Evolutionary conservation across 192 early-diverging fungal genomes (phyloP).

Genomic region (Coemansia sp.): DNA sequence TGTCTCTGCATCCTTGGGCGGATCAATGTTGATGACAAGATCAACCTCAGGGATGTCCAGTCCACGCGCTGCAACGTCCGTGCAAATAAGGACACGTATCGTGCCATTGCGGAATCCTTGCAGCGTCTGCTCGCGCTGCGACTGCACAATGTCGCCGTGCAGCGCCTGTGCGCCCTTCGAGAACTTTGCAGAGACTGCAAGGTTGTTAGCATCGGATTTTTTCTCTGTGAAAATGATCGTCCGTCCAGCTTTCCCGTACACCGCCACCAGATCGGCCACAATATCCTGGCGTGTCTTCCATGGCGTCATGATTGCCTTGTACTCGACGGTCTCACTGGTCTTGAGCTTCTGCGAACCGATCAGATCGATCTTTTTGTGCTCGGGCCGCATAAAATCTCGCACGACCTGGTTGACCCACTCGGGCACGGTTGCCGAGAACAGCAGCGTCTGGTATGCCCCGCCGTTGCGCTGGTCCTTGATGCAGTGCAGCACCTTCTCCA

Average conservation of each 20-base stretch:
- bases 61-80: constrained; percentile 94
- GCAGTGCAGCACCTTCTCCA: constrained; percentile 85
- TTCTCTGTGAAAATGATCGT: constrained; percentile 96
- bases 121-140: constrained; percentile 90
- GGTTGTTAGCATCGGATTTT: constrained; percentile 85
- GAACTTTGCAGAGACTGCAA: constrained; percentile 75
- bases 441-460: constrained; percentile 74
- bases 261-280: constrained; percentile 90
- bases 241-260: constrained; percentile 80
- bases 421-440: constrained; percentile 97
- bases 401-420: constrained; percentile 71
- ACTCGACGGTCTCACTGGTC: constrained; percentile 84
- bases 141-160: constrained; percentile 82
- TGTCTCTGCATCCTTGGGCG: constrained; percentile 88
- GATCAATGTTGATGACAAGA: constrained; percentile 95
- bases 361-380: constrained; percentile 76
- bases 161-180: constrained; percentile 86
- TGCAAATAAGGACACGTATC: constrained; percentile 88
- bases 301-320: constrained; percentile 81
- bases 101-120: constrained; percentile 92
- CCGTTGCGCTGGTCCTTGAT: constrained; percentile 77
- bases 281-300: constrained; percentile 90
- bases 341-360: constrained; percentile 86
- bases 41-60: constrained; percentile 96
- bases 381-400: constrained; percentile 62